These are phyloP conservation scores for Schizosaccharomyces osmophilus DNA, from an alignment of 805 yeast species.

Conservation along the genomic window DNA sequence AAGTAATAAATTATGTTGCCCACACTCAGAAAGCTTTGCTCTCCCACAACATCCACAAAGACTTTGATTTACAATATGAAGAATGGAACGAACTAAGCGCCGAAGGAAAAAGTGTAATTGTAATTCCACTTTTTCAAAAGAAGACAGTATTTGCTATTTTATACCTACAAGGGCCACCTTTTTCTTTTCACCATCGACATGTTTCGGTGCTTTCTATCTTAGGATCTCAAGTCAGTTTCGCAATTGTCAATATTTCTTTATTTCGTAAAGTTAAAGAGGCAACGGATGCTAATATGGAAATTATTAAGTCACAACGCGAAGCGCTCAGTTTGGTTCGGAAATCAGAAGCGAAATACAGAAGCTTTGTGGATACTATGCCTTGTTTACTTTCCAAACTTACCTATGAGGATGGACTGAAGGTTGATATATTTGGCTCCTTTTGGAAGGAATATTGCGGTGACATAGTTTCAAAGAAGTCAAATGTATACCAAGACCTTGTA, in stretches of 20 bases:
- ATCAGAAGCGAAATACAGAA: conserved; percentile 9
- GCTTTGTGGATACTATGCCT: conserved; percentile 10
- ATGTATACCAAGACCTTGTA: conserved; percentile 5
- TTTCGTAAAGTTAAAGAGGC: conserved; percentile 9
- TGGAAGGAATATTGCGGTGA: conserved; percentile 8
- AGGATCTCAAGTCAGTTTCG: conserved; percentile 9
- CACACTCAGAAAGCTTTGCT: neutral
- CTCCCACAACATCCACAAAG: neutral
- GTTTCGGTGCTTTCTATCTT: conserved; percentile 8
- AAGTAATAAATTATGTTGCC: neutral
- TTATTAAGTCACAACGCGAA: conserved; percentile 8
- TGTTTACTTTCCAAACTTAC: conserved; percentile 9
- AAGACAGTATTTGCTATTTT: conserved; percentile 6
- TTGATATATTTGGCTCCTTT: conserved; percentile 8
- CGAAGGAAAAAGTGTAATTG: conserved; percentile 7
- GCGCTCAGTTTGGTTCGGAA: conserved; percentile 8
- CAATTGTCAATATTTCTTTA: conserved; percentile 8
- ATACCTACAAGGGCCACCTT: conserved; percentile 9
- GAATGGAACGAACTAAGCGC: conserved; percentile 5
- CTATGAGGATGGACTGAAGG: conserved; percentile 3
- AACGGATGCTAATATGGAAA: conserved; percentile 8
- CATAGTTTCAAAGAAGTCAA: conserved; percentile 6
- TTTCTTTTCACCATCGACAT: conserved; percentile 9
- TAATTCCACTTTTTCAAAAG: conserved; percentile 9
- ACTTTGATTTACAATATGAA: neutral